A percentile compares a stretch with the other conserved stretches of the same genome.
Conservation (phyloP, 2,329 filamentous ascomycete genomes). For the Xylariomycetidae sp. region DNA sequence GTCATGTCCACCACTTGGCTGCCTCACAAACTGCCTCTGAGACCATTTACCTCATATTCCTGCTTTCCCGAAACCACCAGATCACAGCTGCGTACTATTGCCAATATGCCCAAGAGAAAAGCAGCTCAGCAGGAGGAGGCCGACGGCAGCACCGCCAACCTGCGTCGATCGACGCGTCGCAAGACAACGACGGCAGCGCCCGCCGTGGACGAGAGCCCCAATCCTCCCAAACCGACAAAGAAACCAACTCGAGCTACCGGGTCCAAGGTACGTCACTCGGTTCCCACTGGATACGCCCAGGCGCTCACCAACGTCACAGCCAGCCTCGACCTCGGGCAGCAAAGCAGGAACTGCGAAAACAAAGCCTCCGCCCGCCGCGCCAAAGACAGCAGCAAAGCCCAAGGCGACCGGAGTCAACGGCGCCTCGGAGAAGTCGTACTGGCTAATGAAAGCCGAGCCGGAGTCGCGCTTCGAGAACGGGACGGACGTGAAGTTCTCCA, state of each 20-base stretch:
- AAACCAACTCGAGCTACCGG: no score
- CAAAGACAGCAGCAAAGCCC: slow-evolving; percentile 6
- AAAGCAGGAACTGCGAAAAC: no score
- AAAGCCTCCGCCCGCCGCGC: neutral
- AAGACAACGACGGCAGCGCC: no score
- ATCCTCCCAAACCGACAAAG: slow-evolving; percentile 1
- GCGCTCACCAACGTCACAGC: slow-evolving; percentile 2
- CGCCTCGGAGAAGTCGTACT: slow-evolving; percentile 46
- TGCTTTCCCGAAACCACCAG: neutral
- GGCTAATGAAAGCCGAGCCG: slow-evolving; percentile 85
- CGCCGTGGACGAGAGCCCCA: no score
- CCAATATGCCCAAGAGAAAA: slow-evolving; percentile 13
- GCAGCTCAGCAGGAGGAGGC: slow-evolving; percentile 6
- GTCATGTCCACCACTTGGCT: no score
- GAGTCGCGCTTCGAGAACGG: slow-evolving; percentile 82
- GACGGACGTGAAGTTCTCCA: slow-evolving; percentile 85
- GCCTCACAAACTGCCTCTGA: no score
- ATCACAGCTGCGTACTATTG: neutral
- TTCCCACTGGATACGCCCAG: no score
- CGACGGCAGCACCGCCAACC: neutral
- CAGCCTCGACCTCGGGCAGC: slow-evolving; percentile 2
- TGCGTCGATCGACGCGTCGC: slow-evolving; percentile 14
- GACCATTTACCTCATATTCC: neutral
- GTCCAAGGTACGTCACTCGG: slow-evolving; percentile 5
- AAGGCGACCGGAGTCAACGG: slow-evolving; percentile 5